Evolutionary conservation across 768 basidiomycete species (phyloP), one percentile per base, ranked within the genome.

Genomic region (Ephemerocybe angulata): DNA sequence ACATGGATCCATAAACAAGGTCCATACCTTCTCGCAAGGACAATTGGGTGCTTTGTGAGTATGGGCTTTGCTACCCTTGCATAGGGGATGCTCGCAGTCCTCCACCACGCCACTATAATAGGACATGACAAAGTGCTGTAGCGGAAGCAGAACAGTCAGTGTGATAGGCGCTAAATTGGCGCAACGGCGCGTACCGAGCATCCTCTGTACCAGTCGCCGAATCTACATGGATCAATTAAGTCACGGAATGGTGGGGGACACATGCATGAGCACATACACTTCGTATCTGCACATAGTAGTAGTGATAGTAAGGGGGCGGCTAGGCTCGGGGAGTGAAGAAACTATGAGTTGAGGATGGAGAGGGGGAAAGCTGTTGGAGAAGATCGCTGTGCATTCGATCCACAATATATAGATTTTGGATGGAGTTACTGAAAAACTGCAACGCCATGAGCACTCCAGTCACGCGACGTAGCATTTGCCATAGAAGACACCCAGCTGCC

Each of bases 21-120:
- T 41, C 64, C 72, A 63, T 58, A 80, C 74, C 65, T 66, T 74
- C 22, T 70, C 67, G 57, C 87, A 88, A 1, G 69, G 71, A 62
- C 87, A 88, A 62, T 78, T 79, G 24, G 67, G 76, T 10, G 85
- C 82, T 59, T 70, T 81, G 68, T 88, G 87, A 62, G 70, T 74
- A 66, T 89, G 87, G 15, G 74, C 75, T 11, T 64, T 58, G 67
- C 86, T 88, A 60, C 81, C 63, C 31, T 67, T 76, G 67, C 86
- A 89, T 21, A 63, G 65, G 4, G 71, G 68, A 29, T 67, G 70
- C 33, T 70, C 67, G 62, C 87, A 89, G 65, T 89, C 86, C 50
- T 66, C 67, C 52, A 69, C 78, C 53, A 75, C 70, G 30, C 88
- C 87, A 0, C 84, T 81, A 60, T 85, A 83, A 61, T 87, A 88